phyloP scores from a whole-genome alignment of 805 yeast species.

The Naumovozyma dairenensis region DNA sequence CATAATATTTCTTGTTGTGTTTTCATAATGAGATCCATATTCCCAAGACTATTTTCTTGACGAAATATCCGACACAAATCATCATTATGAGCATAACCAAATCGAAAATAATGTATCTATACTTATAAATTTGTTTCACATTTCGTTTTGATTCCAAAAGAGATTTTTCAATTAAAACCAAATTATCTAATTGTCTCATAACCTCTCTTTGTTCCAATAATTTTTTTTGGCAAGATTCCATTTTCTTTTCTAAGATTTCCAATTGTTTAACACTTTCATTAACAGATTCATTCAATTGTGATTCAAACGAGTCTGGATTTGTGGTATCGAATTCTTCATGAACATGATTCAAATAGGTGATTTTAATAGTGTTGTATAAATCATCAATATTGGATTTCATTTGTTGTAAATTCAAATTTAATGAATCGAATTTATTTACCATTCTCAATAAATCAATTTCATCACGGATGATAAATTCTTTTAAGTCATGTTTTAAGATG shows the following conservation, averaged over 20 bases:
- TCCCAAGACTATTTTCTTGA: too few species aligned
- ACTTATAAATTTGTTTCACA: conserved; percentile 4
- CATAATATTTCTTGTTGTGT: too few species aligned
- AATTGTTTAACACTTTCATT: conserved; percentile 15
- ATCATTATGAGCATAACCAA: conserved; percentile 9
- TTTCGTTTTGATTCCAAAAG: conserved; percentile 1
- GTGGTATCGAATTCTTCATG: conserved; percentile 20
- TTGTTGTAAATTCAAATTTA: conserved; percentile 17
- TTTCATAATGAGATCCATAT: too few species aligned
- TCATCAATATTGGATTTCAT: conserved; percentile 19
- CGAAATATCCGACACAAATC: conserved; percentile 8
- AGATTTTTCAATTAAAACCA: conserved; percentile 7
- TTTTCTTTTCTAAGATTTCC: conserved; percentile 21
- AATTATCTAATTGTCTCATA: conserved; percentile 18
- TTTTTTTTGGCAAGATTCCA: conserved; percentile 12
- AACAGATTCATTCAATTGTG: conserved; percentile 8
- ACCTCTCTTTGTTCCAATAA: conserved; percentile 19
- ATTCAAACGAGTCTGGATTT: conserved; percentile 20
- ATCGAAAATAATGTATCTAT: conserved; percentile 8
- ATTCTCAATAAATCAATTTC: conserved; percentile 19
- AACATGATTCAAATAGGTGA: conserved; percentile 23
- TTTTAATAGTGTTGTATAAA: conserved; percentile 21
- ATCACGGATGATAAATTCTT: conserved; percentile 15
- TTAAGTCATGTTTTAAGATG: conserved; percentile 12
- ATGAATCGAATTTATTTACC: conserved; percentile 18